Base-by-base conservation (phyloP, 441 rosid genomes). In the Bocquillonia castaneifolia region DNA sequence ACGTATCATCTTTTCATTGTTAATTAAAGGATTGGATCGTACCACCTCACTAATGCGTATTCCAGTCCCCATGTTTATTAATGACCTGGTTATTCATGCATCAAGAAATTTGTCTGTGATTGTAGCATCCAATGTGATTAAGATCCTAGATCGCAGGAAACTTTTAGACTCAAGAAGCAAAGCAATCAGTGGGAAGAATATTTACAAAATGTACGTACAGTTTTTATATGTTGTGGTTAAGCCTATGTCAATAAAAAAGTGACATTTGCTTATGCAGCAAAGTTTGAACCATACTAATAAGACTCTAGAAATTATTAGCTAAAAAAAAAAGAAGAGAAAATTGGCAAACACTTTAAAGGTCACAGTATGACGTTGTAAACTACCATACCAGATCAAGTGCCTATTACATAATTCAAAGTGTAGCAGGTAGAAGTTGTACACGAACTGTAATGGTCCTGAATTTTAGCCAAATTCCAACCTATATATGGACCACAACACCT, bases 361-460 rank as follows among this genome's bases (percentile, higher is more conserved):
- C 2, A 58, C 18, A n/a, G n/a, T 8, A 42, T 55, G 17, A 44
- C 20, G n/a, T 52, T 25, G 52, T n/a, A 10, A 51, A 29, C 5
- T 4, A 60, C n/a, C 32, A 48, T 18, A 44, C 14, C 12, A n/a
- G 28, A 50, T 10, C 28, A 51, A 60, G 59, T 5, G 10, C 23
- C 6, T 45, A 3, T n/a, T 39, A 37, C 59, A 37, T 15, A 59
- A 59, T 50, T 66, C 34, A 18, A 47, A 68, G 40, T 52, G 36
- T 68, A 68, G 58, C 56, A 68, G 64, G 48, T 42, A 22, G 64
- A 57, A 52, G 25, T 36, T 48, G 52, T 45, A 25, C 36, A 25
- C 10, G 32, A 67, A 57, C 37, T 58, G 52, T 10, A 22, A 32
- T 47, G 13, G 1, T 31, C 45, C 15, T 47, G 18, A 6, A n/a